Conservation (phyloP, 2,329 filamentous ascomycete genomes). For the Talaromyces pinophilus region DNA sequence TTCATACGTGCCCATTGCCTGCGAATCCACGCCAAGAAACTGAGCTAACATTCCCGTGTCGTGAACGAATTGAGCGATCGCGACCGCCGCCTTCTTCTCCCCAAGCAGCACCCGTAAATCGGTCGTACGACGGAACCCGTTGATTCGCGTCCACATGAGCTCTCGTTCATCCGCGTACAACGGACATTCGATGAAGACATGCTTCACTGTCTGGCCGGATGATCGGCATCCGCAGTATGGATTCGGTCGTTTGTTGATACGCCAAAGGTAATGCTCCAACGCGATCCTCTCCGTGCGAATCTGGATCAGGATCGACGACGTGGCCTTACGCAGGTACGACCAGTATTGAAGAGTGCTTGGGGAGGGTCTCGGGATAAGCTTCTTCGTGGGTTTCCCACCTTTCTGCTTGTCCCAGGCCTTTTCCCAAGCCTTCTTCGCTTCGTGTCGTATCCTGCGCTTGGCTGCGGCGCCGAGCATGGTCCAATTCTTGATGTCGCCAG, state of each 20-base stretch:
- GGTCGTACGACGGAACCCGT: neutral
- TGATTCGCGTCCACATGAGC: neutral
- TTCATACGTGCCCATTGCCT: neutral
- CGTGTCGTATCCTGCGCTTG: neutral
- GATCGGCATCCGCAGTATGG: neutral
- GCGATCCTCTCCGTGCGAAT: neutral
- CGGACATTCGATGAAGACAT: neutral
- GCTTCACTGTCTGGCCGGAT: neutral
- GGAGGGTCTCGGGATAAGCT: neutral
- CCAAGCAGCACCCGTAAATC: neutral
- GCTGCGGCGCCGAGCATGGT: no score
- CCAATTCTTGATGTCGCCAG: neutral
- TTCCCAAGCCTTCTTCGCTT: neutral
- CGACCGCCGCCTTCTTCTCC: neutral
- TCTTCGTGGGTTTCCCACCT: neutral
- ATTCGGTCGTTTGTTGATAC: neutral
- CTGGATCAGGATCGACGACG: constrained; percentile 10
- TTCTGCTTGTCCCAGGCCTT: neutral
- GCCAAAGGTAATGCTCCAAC: neutral
- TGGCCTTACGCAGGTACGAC: constrained; percentile 1
- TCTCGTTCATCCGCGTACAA: neutral
- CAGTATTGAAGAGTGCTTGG: neutral
- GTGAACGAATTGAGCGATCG: neutral
- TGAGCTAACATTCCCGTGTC: neutral
- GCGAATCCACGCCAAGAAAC: neutral